Base-by-base conservation (phyloP, 2,329 filamentous ascomycete genomes). In the Penicillium sclerotigenum region DNA sequence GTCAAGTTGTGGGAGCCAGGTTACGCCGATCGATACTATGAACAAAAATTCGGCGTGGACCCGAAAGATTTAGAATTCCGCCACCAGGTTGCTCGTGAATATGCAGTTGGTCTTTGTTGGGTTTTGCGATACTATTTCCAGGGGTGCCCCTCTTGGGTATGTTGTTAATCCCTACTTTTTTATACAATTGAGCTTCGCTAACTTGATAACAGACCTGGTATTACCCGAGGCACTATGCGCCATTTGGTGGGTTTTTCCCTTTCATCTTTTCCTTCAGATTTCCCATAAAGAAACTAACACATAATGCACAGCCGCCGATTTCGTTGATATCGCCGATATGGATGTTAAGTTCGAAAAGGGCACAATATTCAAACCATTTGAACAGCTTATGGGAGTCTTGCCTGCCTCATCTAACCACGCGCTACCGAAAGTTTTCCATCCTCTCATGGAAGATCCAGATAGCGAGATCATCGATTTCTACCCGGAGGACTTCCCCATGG, bases 391-490 rank as follows among this genome's bases (percentile, higher is more conserved):
- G 94, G 95, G 94, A 66, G 94, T 99, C 48, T 82, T 99, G 68
- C 94, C 94, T 16, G 92, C 94, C 5, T 90, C 90, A 3, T 97
- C 93, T 13, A 90, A 92, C 53, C 91, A 97, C 72, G 90, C 93
- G 16, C 87, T 99, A 45, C 94, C 94, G 0, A 82, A 88, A 56
- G 83, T 90, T 2, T 99, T 97, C 77, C 91, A 96, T 69, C 82
- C 87, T 53, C 81, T 99, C 18, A 99, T 99, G 94, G 88, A 87
- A 26, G 81, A 95, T 10, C 81, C 88, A 14, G 86, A 96, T 43
- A 97, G 91, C 68, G 87, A 91, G 46, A 97, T 99, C 65, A 90
- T 96, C 62, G 93, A 99, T 72, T 99, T 99, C 73, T 99, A 99
- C 67, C 95, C 95, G 0, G 89, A 92, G 68, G 90, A 96, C 24